phyloP scores from a whole-genome alignment of 495 filamentous ascomycete species.

The Alectoria sarmentosa region DNA sequence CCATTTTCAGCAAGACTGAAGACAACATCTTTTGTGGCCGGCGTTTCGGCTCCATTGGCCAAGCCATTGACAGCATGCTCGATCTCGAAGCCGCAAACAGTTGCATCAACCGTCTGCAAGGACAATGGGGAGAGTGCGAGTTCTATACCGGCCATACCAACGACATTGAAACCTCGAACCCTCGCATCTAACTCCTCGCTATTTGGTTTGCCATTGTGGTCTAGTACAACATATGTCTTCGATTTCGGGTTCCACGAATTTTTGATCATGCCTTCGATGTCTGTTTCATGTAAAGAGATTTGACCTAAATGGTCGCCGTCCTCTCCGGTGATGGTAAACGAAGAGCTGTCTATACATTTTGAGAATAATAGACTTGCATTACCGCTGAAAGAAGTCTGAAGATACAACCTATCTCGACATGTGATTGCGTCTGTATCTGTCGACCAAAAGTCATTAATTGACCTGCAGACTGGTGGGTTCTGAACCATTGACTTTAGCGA shows the following conservation, averaged over 20 bases:
- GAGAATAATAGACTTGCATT: not conserved
- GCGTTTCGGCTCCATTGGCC: not conserved
- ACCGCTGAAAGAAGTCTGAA: slow-evolving; percentile 14
- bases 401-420: slow-evolving; percentile 13
- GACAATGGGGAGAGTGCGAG: not conserved
- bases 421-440: not conserved
- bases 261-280: not conserved
- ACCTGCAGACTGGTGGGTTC: slow-evolving; percentile 18
- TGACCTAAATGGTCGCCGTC: not conserved
- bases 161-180: not conserved
- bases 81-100: not conserved
- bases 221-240: not conserved
- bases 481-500: slow-evolving; percentile 31
- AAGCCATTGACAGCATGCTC: not conserved
- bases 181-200: not conserved
- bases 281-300: not conserved
- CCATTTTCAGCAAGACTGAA: slow-evolving; percentile 68
- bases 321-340: not conserved
- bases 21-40: slow-evolving; percentile 29
- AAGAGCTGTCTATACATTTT: not conserved
- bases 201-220: not conserved
- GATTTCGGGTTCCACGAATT: not conserved
- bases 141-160: not conserved
- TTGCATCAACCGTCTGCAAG: not conserved
- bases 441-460: not conserved